A percentile compares a stretch with the other conserved stretches of the same genome.
Evolutionary conservation across 306 rosid species (phyloP).

Genomic region (Coriaria nepalensis): DNA sequence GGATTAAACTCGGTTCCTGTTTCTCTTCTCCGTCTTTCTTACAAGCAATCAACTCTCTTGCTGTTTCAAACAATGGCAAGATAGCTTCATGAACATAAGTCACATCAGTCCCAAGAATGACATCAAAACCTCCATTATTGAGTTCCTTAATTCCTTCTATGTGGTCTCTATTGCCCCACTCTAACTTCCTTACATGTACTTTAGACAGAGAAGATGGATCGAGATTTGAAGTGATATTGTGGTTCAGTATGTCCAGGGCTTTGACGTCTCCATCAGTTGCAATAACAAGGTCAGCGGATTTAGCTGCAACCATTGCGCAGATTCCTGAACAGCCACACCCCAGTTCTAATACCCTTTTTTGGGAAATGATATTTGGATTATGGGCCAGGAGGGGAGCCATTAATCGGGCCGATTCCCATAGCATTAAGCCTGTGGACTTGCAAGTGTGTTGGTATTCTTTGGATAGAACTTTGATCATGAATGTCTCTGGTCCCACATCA

Average conservation of each 20-base stretch:
- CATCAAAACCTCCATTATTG: constrained; percentile 43
- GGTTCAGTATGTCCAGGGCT: constrained; percentile 48
- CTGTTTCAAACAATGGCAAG: constrained; percentile 66
- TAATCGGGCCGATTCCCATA: constrained; percentile 91
- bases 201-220: constrained; percentile 28
- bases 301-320: constrained; percentile 71
- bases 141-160: constrained; percentile 48
- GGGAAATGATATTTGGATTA: constrained; percentile 57
- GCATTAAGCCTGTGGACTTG: constrained; percentile 84
- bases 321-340: constrained; percentile 84
- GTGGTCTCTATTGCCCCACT: constrained; percentile 67
- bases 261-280: constrained; percentile 77
- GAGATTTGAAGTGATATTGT: constrained; percentile 55
- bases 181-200: constrained; percentile 30
- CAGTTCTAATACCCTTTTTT: constrained; percentile 72
- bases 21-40: constrained; percentile 14
- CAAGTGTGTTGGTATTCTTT: constrained; percentile 79
- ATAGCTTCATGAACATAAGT: constrained; percentile 70
- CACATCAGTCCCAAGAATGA: constrained; percentile 79
- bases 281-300: constrained; percentile 43
- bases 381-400: constrained; percentile 67
- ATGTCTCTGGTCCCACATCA: constrained; percentile 40
- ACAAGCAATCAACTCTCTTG: constrained; percentile 46
- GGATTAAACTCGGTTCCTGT: constrained; percentile 35
- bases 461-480: constrained; percentile 54